phyloP scores from a whole-genome alignment of 2,329 filamentous ascomycete species.

The Orbilia javanica region DNA sequence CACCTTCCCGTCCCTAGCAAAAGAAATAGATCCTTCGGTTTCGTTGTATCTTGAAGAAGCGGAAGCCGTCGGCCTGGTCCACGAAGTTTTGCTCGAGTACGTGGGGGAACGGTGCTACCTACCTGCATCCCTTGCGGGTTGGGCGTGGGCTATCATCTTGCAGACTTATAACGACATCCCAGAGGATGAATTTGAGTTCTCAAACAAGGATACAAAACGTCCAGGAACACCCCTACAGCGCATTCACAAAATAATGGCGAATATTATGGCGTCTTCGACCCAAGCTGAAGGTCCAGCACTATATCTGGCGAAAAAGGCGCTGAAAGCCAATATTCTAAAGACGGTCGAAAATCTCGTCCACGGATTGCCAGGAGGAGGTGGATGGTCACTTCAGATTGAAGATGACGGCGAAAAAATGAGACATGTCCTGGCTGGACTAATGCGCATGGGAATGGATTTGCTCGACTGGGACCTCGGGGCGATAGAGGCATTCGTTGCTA shows the following conservation, averaged over 20 bases:
- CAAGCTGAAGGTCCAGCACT: slow-evolving; percentile 58
- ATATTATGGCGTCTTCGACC: slow-evolving; percentile 54
- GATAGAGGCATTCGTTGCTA: slow-evolving; percentile 61
- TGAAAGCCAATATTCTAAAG: slow-evolving; percentile 59
- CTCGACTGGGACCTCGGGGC: slow-evolving; percentile 64
- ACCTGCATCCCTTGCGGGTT: slow-evolving; percentile 58
- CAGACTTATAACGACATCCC: slow-evolving; percentile 32
- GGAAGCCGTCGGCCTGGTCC: slow-evolving; percentile 54
- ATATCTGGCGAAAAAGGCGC: slow-evolving; percentile 55
- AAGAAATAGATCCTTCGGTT: slow-evolving; percentile 41
- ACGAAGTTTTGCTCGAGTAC: slow-evolving; percentile 60
- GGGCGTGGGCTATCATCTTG: slow-evolving; percentile 61
- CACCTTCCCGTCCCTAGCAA: slow-evolving; percentile 39
- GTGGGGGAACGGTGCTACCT: slow-evolving; percentile 41
- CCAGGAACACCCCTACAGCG: slow-evolving; percentile 49
- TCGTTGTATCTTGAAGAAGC: slow-evolving; percentile 59
- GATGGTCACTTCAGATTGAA: slow-evolving; percentile 61
- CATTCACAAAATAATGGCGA: slow-evolving; percentile 55
- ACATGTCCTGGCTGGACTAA: slow-evolving; percentile 63
- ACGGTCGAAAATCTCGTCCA: slow-evolving; percentile 59
- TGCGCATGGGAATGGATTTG: slow-evolving; percentile 64
- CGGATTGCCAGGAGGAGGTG: slow-evolving; percentile 50
- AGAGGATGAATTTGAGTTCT: slow-evolving; percentile 29
- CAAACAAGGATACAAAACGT: slow-evolving; percentile 32
- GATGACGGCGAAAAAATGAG: slow-evolving; percentile 64